These are phyloP conservation scores for Penicillium sp. DNA, from an alignment of 2,329 filamentous ascomycete species.

Conservation along the genomic window DNA sequence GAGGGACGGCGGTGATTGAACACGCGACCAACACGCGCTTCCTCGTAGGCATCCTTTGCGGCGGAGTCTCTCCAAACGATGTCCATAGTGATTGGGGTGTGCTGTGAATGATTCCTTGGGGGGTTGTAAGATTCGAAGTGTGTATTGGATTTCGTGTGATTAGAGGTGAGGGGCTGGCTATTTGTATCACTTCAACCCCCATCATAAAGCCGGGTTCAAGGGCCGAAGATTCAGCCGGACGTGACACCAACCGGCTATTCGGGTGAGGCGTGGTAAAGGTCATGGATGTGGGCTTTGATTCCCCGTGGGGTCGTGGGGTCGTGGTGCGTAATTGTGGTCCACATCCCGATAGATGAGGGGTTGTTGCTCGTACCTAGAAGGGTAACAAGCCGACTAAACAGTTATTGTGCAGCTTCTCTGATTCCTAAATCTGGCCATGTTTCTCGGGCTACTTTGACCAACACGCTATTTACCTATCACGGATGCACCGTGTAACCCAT, in stretches of 20 bases:
- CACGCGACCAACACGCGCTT: slow-evolving; percentile 42
- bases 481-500: too few species aligned
- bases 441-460: too few species aligned
- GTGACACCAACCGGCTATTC: neutral
- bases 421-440: too few species aligned
- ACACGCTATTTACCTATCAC: too few species aligned
- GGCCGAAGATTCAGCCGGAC: too few species aligned
- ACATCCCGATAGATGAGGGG: neutral
- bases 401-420: too few species aligned
- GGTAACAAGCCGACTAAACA: too few species aligned
- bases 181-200: neutral
- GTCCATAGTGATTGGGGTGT: slow-evolving; percentile 14
- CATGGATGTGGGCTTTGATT: neutral
- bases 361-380: neutral
- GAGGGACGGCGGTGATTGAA: slow-evolving; percentile 47
- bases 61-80: slow-evolving; percentile 24
- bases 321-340: neutral
- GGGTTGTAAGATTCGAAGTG: neutral
- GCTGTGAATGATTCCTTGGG: neutral
- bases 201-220: neutral
- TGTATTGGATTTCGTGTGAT: neutral
- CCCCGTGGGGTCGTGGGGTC: neutral
- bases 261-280: neutral
- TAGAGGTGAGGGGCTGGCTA: neutral
- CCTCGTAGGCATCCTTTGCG: slow-evolving; percentile 32